phyloP scores from a whole-genome alignment of 2,329 filamentous ascomycete species.

The Penicillium sp. region DNA sequence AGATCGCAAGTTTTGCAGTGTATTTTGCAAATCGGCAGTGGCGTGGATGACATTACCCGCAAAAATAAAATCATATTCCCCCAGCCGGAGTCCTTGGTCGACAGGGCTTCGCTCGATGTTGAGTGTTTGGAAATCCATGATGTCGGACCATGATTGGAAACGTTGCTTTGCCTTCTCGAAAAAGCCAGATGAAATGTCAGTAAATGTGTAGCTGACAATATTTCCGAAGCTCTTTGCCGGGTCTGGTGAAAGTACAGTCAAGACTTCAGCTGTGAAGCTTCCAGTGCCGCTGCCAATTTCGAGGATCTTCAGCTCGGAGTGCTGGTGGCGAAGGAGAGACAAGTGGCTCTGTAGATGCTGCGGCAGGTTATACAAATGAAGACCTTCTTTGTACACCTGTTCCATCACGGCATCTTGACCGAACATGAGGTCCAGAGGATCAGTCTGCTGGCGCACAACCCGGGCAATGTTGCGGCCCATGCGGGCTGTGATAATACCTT shows the following conservation, averaged over 20 bases:
- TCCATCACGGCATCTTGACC: constrained; percentile 34
- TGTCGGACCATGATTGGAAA: constrained; percentile 23
- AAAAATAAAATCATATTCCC: constrained; percentile 36
- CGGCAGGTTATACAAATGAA: constrained; percentile 25
- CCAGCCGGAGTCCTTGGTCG: constrained; percentile 30
- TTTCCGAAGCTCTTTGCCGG: constrained; percentile 3
- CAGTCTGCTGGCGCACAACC: constrained; percentile 28
- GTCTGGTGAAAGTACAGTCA: constrained; percentile 18
- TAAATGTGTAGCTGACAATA: constrained; percentile 29
- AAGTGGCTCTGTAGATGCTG: constrained; percentile 20
- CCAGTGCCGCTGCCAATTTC: constrained; percentile 36
- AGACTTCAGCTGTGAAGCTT: constrained; percentile 24
- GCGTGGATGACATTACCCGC: constrained; percentile 38
- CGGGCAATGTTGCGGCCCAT: constrained; percentile 33
- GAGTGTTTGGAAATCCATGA: constrained; percentile 31
- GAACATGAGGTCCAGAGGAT: constrained; percentile 38
- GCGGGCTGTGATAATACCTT: constrained; percentile 33
- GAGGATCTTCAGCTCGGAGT: constrained; percentile 18
- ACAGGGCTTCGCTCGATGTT: constrained; percentile 31
- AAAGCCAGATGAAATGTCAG: constrained; percentile 33
- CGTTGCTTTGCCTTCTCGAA: constrained; percentile 28
- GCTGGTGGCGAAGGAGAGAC: constrained; percentile 21
- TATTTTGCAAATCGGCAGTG: constrained; percentile 18
- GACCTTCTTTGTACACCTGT: constrained; percentile 28
- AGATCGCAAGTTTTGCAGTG: constrained; percentile 16